Percentiles rank a stretch among this genome's conserved stretches.
These are phyloP conservation scores for Alternaria rosae DNA, from an alignment of 2,329 filamentous ascomycete species.

Conservation along the genomic window DNA sequence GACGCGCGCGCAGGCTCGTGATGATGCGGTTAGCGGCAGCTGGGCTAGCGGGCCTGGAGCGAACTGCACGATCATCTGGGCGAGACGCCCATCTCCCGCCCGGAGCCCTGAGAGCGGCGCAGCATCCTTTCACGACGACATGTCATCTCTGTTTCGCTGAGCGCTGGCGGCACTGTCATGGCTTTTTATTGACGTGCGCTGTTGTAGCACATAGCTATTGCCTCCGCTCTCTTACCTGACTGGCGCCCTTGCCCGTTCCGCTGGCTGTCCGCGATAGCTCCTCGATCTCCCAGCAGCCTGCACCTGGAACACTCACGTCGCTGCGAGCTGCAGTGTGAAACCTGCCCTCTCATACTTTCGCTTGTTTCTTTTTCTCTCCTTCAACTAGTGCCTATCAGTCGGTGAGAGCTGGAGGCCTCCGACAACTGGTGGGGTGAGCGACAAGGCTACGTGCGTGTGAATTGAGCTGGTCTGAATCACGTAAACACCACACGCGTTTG, in stretches of 20 bases:
- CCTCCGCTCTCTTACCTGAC: slow-evolving; percentile 8
- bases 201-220: slow-evolving; percentile 18
- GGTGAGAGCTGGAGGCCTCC: neutral
- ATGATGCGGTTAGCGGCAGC: slow-evolving; percentile 5
- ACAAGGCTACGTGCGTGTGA: slow-evolving; percentile 21
- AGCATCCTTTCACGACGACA: slow-evolving; percentile 3
- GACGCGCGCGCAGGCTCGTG: slow-evolving; percentile 2
- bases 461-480: slow-evolving; percentile 7
- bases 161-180: slow-evolving; percentile 6
- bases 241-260: slow-evolving; percentile 18
- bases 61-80: slow-evolving; percentile 8
- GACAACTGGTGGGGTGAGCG: slow-evolving; percentile 6
- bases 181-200: slow-evolving; percentile 2
- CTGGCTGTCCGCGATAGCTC: slow-evolving; percentile 13
- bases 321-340: slow-evolving; percentile 1
- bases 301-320: slow-evolving; percentile 11
- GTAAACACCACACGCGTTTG: slow-evolving; percentile 3
- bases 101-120: slow-evolving; percentile 5
- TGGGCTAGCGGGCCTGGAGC: neutral
- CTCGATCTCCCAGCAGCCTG: slow-evolving; percentile 11
- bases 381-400: neutral
- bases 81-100: slow-evolving; percentile 19
- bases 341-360: neutral
- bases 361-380: neutral
- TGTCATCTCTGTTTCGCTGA: slow-evolving; percentile 2